phyloP scores from a whole-genome alignment of 2,329 filamentous ascomycete genomes.

The Monilinia fructigena region DNA sequence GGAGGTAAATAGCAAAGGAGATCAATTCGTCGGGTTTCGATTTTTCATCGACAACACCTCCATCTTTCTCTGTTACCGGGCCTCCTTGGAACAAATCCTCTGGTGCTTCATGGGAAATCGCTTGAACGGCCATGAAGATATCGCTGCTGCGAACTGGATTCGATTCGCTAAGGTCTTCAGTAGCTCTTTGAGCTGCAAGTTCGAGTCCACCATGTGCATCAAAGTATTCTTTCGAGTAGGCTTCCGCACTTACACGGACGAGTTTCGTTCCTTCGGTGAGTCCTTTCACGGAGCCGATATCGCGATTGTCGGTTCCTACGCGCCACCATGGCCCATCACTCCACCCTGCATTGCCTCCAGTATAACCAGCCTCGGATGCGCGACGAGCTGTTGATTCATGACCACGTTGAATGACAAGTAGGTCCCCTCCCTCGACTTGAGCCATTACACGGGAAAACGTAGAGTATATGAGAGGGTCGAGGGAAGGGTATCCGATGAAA shows the following conservation, averaged over 20 bases:
- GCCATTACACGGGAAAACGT: conserved; percentile 96
- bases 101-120: conserved; percentile 66
- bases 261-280: conserved; percentile 87
- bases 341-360: conserved; percentile 68
- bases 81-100: conserved; percentile 66
- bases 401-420: conserved; percentile 90
- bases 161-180: conserved; percentile 73
- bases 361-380: conserved; percentile 57
- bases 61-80: conserved; percentile 55
- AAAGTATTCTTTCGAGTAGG: conserved; percentile 84
- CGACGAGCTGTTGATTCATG: conserved; percentile 75
- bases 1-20: conserved; percentile 73
- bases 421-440: conserved; percentile 96
- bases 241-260: conserved; percentile 82
- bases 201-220: conserved; percentile 74
- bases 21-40: conserved; percentile 59
- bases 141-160: conserved; percentile 92
- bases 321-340: conserved; percentile 97
- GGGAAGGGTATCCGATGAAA: conserved; percentile 86
- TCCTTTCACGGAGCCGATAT: conserved; percentile 77
- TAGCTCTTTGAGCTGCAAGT: conserved; percentile 74
- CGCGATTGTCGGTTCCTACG: conserved; percentile 64
- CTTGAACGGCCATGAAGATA: conserved; percentile 94
- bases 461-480: conserved; percentile 87
- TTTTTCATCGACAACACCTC: conserved; percentile 51